Evolutionary conservation across 139 green algal species (phyloP), one percentile per base, ranked within the genome.

Genomic region (Astrephomene gubernaculifera): DNA sequence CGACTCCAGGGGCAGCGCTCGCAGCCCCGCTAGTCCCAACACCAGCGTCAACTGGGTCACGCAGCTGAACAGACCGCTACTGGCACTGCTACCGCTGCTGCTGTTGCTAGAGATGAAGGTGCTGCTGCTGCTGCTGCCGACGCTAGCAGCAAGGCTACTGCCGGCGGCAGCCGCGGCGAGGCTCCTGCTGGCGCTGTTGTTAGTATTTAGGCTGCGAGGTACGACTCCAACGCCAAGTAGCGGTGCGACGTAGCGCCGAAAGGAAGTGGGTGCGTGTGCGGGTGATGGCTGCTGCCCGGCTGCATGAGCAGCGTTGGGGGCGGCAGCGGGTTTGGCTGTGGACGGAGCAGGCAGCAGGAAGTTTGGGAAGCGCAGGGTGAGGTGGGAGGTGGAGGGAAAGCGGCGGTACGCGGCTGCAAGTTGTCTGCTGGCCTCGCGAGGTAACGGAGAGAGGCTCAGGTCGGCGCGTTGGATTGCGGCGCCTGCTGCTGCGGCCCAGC

Each of bases 281-380:
- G 65, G 12, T 72, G 35, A 35, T 72, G 65, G 65, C 36, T 72
- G 35, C 65, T 72, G 65, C 25, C 5, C 65, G 12, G 65, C 14
- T 72, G 65, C 65, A 9, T 72, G 65, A 4, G 65, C 35, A 14
- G 35, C 25, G 41, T 0, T 2, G 31, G 31, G 5, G n/a, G 1
- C 2, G 43, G n/a, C 71, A 33, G 31, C 44, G n/a, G 71, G 45
- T 65, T 44, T 6, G 8, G 71, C 31, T 17, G 71, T 6, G 8
- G 41, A 36, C 27, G 43, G 71, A 9, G 70, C 21, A 45, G 70
- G 43, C 29, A 79, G 71, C 44, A 68, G 52, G 72, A 81, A 81
- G 72, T 68, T 68, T 29, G 72, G 49, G 52, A 81, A 81, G 33
- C 35, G 72, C 8, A 81, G 35, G 4, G 22, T 17, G 41, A 81